Conservation (phyloP, 2,329 filamentous ascomycete genomes). For the Myriosclerotinia duriaeana region DNA sequence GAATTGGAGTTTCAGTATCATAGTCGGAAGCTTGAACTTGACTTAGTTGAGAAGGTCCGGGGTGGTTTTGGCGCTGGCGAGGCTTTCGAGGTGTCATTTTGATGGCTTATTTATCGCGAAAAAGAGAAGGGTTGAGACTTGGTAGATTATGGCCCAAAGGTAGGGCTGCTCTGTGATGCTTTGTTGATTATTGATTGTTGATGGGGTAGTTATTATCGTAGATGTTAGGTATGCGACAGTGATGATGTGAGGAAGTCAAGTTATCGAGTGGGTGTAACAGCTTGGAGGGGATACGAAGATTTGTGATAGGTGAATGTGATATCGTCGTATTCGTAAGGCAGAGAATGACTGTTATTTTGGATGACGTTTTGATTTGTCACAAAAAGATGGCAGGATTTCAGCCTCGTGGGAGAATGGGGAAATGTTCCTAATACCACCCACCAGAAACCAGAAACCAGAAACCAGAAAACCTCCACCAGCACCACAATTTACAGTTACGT, state of each 20-base stretch:
- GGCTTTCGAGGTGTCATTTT: slow-evolving; percentile 44
- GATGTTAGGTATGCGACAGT: background rate
- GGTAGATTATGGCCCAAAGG: background rate
- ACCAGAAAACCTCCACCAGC: no score
- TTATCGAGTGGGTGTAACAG: background rate
- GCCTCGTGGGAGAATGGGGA: slow-evolving; percentile 1
- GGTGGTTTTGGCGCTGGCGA: slow-evolving; percentile 39
- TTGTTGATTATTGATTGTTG: background rate
- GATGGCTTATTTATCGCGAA: background rate
- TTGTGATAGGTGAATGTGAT: background rate
- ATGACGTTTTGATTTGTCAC: no score
- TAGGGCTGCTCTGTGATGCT: background rate
- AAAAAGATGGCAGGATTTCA: background rate
- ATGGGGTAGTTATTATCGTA: background rate
- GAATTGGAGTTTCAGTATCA: slow-evolving; percentile 48
- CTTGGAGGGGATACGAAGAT: background rate
- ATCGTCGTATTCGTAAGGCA: background rate
- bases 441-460: no score
- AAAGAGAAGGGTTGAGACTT: background rate
- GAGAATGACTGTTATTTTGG: background rate
- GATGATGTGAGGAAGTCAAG: background rate
- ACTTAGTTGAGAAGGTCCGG: slow-evolving; percentile 38
- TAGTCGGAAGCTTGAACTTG: slow-evolving; percentile 52
- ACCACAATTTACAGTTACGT: no score
- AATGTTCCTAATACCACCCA: no score